Evolutionary conservation across 441 rosid genomes (phyloP).

Genomic region (Mallotus repandus): DNA sequence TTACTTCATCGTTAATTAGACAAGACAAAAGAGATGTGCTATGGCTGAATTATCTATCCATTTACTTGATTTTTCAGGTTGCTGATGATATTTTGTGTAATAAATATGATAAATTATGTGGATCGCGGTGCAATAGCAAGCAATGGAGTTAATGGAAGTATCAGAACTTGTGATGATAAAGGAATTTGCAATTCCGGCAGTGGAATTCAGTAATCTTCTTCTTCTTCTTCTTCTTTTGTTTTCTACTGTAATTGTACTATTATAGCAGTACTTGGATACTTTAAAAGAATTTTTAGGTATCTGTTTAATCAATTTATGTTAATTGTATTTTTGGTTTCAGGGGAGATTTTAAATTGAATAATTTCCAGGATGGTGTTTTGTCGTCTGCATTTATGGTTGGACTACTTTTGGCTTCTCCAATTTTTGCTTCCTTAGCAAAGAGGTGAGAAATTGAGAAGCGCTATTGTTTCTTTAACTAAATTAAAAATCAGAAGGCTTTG

Average conservation of each 20-base stretch:
- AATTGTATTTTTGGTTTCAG: slow-evolving; percentile 31
- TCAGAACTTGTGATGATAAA: slow-evolving; percentile 52
- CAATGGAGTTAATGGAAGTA: slow-evolving; percentile 94
- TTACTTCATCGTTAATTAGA: not conserved
- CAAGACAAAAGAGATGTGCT: not conserved
- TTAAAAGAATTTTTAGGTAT: not conserved
- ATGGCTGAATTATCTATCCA: not conserved
- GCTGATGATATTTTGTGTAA: slow-evolving; percentile 72
- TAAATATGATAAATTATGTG: slow-evolving; percentile 79
- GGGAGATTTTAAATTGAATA: slow-evolving; percentile 80
- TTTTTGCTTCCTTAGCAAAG: slow-evolving; percentile 89
- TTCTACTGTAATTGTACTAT: too few species aligned
- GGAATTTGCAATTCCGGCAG: slow-evolving; percentile 79
- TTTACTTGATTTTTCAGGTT: slow-evolving; percentile 48
- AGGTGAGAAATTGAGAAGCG: slow-evolving; percentile 36
- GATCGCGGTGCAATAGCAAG: slow-evolving; percentile 98
- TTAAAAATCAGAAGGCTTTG: too few species aligned
- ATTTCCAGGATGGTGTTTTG: slow-evolving; percentile 86
- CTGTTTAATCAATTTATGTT: slow-evolving; percentile 2
- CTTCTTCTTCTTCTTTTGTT: not conserved
- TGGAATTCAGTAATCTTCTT: slow-evolving; percentile 69
- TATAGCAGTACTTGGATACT: too few species aligned
- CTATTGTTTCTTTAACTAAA: too few species aligned
- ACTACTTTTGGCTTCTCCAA: slow-evolving; percentile 85
- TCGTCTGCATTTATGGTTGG: slow-evolving; percentile 99